phyloP scores from a whole-genome alignment of 2,329 filamentous ascomycete species.

The Neurospora sp. region DNA sequence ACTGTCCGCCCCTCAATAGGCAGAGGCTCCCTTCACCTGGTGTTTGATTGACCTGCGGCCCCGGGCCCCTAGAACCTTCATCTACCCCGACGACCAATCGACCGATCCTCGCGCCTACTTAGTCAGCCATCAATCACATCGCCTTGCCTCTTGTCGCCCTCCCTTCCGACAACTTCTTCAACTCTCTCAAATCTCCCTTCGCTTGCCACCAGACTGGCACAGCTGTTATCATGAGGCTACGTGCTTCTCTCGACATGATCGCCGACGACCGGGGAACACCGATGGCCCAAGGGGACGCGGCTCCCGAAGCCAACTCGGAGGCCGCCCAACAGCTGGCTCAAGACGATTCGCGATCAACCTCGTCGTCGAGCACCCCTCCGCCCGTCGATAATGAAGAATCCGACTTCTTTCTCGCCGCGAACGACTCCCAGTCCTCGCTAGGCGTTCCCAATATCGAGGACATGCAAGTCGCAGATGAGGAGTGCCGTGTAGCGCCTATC shows the following conservation, averaged over 20 bases:
- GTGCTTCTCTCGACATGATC: conserved; percentile 13
- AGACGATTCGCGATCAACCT: conserved; percentile 49
- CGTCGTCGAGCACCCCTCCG: conserved; percentile 64
- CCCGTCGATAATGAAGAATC: conserved; percentile 81
- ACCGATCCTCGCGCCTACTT: not conserved
- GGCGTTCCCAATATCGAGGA: conserved; percentile 70
- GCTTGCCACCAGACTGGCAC: not conserved
- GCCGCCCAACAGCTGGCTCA: conserved; percentile 29
- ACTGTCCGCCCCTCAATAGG: not conserved
- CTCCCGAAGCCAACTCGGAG: conserved; percentile 13
- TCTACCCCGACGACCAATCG: not conserved
- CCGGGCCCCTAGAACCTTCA: not conserved
- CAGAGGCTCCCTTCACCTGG: not conserved
- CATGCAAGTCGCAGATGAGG: conserved; percentile 57
- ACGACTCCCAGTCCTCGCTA: conserved; percentile 88
- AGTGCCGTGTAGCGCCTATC: conserved; percentile 61
- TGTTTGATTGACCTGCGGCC: not conserved
- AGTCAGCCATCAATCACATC: not conserved
- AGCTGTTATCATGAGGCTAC: conserved; percentile 14
- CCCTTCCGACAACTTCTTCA: not conserved
- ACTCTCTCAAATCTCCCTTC: not conserved
- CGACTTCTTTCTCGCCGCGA: conserved; percentile 80
- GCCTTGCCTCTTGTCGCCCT: not conserved
- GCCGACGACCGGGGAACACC: conserved; percentile 9
- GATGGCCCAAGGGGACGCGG: not conserved